Evolutionary conservation across 2,329 filamentous ascomycete genomes (phyloP).

Genomic region (Fusarium proliferatum): DNA sequence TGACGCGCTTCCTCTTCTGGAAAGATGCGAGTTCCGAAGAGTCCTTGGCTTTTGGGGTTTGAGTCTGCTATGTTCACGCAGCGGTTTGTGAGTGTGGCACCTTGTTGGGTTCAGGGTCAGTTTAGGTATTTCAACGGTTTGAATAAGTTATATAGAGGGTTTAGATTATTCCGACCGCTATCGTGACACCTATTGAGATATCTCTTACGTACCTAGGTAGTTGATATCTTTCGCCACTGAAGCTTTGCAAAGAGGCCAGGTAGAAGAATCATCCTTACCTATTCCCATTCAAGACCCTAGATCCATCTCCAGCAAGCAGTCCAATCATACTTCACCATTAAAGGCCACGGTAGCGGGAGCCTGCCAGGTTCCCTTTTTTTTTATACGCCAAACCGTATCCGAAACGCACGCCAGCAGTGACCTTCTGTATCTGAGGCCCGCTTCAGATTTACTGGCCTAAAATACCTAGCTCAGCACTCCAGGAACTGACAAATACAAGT

Average conservation of each 20-base stretch:
- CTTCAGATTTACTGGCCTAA: slow-evolving; percentile 10
- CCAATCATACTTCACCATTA: slow-evolving; percentile 32
- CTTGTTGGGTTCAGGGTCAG: neutral
- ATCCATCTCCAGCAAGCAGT: slow-evolving; percentile 20
- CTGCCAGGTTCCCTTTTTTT: slow-evolving; percentile 20
- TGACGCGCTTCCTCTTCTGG: slow-evolving; percentile 38
- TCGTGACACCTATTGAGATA: neutral
- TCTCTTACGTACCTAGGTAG: neutral
- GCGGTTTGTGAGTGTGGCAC: neutral
- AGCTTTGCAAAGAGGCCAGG: slow-evolving; percentile 19
- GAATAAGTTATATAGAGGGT: neutral
- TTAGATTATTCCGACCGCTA: neutral
- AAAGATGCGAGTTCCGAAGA: slow-evolving; percentile 21
- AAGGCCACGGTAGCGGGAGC: slow-evolving; percentile 42
- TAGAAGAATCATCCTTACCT: slow-evolving; percentile 7
- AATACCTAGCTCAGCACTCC: neutral
- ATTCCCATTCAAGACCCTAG: slow-evolving; percentile 34
- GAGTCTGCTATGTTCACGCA: neutral
- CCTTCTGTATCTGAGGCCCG: slow-evolving; percentile 26
- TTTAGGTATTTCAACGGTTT: neutral
- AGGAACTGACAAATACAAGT: slow-evolving; percentile 22
- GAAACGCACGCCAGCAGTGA: slow-evolving; percentile 27
- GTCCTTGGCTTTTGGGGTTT: slow-evolving; percentile 19
- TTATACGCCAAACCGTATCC: slow-evolving; percentile 30
- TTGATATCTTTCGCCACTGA: slow-evolving; percentile 18